Evolutionary conservation across 2,329 filamentous ascomycete genomes (phyloP), one percentile per base, ranked within the genome.

Genomic region (Trichoderma simmonsii): DNA sequence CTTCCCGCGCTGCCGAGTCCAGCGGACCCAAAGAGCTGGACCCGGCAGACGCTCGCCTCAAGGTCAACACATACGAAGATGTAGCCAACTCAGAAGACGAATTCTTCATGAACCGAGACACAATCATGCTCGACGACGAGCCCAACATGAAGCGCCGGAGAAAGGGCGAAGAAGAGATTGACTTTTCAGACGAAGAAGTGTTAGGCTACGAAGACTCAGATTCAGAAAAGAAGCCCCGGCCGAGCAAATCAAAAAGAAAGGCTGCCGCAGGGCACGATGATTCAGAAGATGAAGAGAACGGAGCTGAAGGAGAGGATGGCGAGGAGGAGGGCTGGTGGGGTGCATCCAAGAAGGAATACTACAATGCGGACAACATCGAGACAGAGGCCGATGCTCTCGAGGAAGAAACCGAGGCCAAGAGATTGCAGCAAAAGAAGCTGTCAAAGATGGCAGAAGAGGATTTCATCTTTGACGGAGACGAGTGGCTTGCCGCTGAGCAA

Each of bases 31-130:
- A 84, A 73, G 88, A 89, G 39, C 78, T 88, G 73, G 82, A 91
- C 77, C 78, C 84, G 62, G 82, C 83, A 36, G 89, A 91, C 74
- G 88, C 91, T 43, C 89, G 90, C 67, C 86, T 94, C 18, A 86
- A 86, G 26, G 84, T 91, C 77, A 85, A 81, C 61, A 91, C 89
- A 3, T 95, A 88, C 81, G 91, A 95, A 81, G 94, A 97, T 82
- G 91, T 99, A 76, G 93, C 95, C 75, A 92, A 98, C 80, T 97
- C 94, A 1, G 94, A 97, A 81, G 96, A 99, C 81, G 94, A 97
- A 80, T 97, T 97, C 80, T 93, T 95, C 78, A 86, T 95, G 73
- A 92, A 95, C 75, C 89, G 92, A 75, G 96, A 99, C 82, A 92
- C 93, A 79, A 90, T 99, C 74, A 82, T 95, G 77, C 87, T 99